Base-by-base conservation (phyloP, 2,329 filamentous ascomycete genomes). In the Ceratocystis papillata region DNA sequence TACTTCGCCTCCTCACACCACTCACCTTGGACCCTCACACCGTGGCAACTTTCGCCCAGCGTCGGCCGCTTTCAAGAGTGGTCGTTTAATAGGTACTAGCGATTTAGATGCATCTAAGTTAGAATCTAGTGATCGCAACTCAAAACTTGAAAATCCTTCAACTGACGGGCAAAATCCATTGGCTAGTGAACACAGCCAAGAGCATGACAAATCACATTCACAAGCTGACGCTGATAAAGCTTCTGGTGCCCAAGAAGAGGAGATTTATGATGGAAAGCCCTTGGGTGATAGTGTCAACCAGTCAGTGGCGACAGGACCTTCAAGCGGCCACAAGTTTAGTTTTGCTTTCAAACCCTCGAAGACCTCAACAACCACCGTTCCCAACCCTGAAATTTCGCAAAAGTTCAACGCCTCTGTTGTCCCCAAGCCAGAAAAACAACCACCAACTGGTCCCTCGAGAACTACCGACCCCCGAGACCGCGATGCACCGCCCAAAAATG, bases 321-420 rank as follows among this genome's bases (percentile, higher is more conserved):
- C 64, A 17, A 60, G 48, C 20, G 60, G 60, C 1, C 77, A 85
- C 57, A 94, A 93, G 76, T 95, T 96, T 72, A 95, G 90, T 74
- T 97, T 97, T 74, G 90, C 91, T 1, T 90, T 97, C 75, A 96
- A 96, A 74, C 83, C 86, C 8, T 83, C 87, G 10, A 87, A 87
- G 70, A 77, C 80, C 22, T 37, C 48, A 6, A 75, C 80, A 1
- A 77, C 82, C 15, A 76, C 84, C 7, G 78, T 79, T 12, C 83
- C 84, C 2, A 86, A 87, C 69, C 83, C 81, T 1, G 84, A 87
- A 70, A 87, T 87, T 64, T 86, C 84, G 0, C 82, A 84, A 69
- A 87, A 86, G 70, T 81, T 87, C 66, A 93, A 88, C 73, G 83
- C 85, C 25, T 50, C 63, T 17, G 20, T 55, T 41, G 65, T 37